Evolutionary conservation across 257 asterid genomes (phyloP).

Genomic region (Misopates orontium): DNA sequence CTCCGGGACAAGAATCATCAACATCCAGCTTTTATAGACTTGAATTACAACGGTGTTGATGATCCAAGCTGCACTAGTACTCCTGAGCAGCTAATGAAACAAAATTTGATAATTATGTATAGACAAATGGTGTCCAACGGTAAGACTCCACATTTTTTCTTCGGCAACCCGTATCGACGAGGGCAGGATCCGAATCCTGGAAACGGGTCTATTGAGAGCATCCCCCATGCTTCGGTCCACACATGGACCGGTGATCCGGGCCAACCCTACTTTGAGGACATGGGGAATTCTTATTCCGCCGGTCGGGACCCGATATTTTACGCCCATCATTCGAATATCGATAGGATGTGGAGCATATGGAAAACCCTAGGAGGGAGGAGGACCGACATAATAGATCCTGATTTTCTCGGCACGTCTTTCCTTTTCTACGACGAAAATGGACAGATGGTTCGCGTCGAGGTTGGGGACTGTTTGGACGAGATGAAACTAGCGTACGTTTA

Average conservation of each 20-base stretch:
- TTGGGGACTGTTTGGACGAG: conserved; percentile 57
- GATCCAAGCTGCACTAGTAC: too few relatives aligned
- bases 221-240: conserved; percentile 73
- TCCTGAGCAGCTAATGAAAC: conserved; percentile 31
- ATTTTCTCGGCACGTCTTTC: conserved; percentile 56
- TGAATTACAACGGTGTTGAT: conserved; percentile 50
- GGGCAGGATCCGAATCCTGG: conserved; percentile 72
- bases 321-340: conserved; percentile 77
- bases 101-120: conserved; percentile 65
- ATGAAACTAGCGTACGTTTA: conserved; percentile 58
- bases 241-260: conserved; percentile 72
- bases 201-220: conserved; percentile 57
- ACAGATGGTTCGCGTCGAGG: conserved; percentile 71
- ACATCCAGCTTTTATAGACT: conserved; percentile 59
- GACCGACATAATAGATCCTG: conserved; percentile 57
- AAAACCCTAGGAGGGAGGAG: conserved; percentile 71
- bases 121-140: conserved; percentile 72
- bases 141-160: conserved; percentile 52
- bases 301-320: conserved; percentile 75
- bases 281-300: conserved; percentile 89
- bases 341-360: conserved; percentile 75
- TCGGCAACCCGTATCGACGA: conserved; percentile 61
- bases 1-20: conserved; percentile 67
- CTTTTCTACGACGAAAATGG: conserved; percentile 75
- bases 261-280: conserved; percentile 62